Base-by-base conservation (phyloP, 306 rosid species). In the Sphenostylis stenocarpa region DNA sequence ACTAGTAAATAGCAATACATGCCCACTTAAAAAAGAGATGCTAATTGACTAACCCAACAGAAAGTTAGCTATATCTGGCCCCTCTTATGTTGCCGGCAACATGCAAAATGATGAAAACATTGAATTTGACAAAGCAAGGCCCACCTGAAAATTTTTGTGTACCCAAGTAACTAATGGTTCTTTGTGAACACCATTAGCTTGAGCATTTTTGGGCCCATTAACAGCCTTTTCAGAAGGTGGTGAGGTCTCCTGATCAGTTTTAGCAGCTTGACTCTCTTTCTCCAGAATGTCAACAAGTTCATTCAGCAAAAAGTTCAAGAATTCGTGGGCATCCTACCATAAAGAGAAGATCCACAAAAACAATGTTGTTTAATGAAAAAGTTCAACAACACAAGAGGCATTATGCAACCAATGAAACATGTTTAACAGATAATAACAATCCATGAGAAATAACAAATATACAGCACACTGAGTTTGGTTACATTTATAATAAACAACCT, bases 251-350 rank as follows among this genome's bases (percentile, higher is more conserved):
- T 88, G 86, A 77, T 93, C 97, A 85, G 82, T 76, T 85, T 90
- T 93, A 75, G 83, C 71, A 75, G 96, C 88, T 73, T 91, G 96
- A 66, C 97, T 89, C 87, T 96, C 99, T 88, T 93, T 96, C 86
- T 96, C 99, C 93, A 96, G 87, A 80, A 93, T 96, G 85, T 96
- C 99, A 5, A 96, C 99, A 76, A 96, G 99, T 84, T 96, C 97
- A 70, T 96, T 96, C 66, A 96, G 90, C 91, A 96, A 93, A 82
- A 92, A 96, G 86, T 96, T 96, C 90, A 96, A 85, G 89, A 96
- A 96, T 72, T 96, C 99, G 15, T 96, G 99, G 61, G 99, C 99
- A 87, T 96, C 99, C 99, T 96, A 83, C 86, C 85, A 75, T 71
- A 82, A 60, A 83, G 63, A 73, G 34, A 76, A 72, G 45, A 78